Conservation (phyloP, 495 filamentous ascomycete genomes). For the Lophiotrema nucula region DNA sequence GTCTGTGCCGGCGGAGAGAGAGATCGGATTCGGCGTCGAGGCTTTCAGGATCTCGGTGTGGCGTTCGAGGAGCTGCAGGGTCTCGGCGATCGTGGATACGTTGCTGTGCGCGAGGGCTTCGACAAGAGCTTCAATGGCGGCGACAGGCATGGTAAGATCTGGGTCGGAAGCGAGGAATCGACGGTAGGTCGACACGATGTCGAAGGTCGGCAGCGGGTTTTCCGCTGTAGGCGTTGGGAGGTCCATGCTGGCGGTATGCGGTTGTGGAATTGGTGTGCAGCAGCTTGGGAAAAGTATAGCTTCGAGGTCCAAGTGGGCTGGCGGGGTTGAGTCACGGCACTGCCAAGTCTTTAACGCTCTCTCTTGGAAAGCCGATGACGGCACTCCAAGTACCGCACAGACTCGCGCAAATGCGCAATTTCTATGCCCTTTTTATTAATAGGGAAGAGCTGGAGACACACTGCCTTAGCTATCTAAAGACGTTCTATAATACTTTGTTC, state of each 20-base stretch:
- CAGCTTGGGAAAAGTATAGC: too few relatives aligned
- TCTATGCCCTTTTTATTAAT: too few relatives aligned
- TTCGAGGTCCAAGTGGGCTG: too few relatives aligned
- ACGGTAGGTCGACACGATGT: constrained; percentile 61
- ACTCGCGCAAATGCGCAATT: too few relatives aligned
- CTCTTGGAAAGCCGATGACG: too few relatives aligned
- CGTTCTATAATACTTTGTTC: too few relatives aligned
- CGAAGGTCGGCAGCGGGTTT: constrained; percentile 28
- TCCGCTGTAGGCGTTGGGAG: constrained; percentile 12
- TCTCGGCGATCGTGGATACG: constrained; percentile 87
- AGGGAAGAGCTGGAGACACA: too few relatives aligned
- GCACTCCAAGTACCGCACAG: too few relatives aligned
- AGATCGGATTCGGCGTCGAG: constrained; percentile 80
- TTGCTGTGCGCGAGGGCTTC: constrained; percentile 72
- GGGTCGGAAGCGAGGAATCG: constrained; percentile 63
- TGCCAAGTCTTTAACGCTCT: too few relatives aligned
- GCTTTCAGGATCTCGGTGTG: constrained; percentile 71
- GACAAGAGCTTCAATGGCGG: constrained; percentile 91
- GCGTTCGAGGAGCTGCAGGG: constrained; percentile 75
- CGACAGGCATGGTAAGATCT: constrained; percentile 91
- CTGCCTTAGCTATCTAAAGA: too few relatives aligned
- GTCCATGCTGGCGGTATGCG: constrained; percentile 7
- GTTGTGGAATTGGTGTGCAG: too few relatives aligned
- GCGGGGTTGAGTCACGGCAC: too few relatives aligned
- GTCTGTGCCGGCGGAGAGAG: constrained; percentile 89